Base-by-base conservation (phyloP, 768 basidiomycete species). In the Macrolepiota albuminosa region DNA sequence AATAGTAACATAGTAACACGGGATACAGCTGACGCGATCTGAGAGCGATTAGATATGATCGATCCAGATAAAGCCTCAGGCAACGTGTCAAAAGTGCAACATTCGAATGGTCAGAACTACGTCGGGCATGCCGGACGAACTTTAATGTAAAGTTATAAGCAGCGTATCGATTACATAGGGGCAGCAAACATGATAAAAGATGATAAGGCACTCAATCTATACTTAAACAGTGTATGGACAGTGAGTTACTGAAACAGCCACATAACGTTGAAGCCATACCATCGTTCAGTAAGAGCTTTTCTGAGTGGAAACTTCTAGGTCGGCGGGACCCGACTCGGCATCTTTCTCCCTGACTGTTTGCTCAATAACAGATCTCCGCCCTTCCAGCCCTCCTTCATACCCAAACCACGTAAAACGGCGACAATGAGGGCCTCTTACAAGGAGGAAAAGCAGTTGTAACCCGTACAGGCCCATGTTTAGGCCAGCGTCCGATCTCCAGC, bases 341-440 rank as follows among this genome's bases (percentile, higher is more conserved):
- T 46, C 55, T 46, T 46, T 46, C 13, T 56, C 24, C 33, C 26
- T 37, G 16, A 14, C 24, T 14, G 18, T 36, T 29, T 29, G 36
- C 37, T 49, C 56, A 16, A 49, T n/a, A 10, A 42, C 26, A 8
- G 66, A 68, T 63, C 73, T 82, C 34, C 78, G 71, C n/a, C 76
- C 71, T 66, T 77, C 76, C 21, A 78, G 63, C 7, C 86, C 85
- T 11, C 85, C 86, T 62, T 82, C 78, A 68, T 81, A 88, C 7
- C 88, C 86, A 66, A 87, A 74, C 86, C 87, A 88, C 43, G 81
- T 83, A 66, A 74, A 77, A 21, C 80, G 73, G 46, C 70, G 59
- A 49, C 77, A 77, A 60, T 91, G 89, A 8, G 91, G 91, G 0
- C 91, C 91, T 31, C 91, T 80, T 21, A 83, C 46, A 9, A 88